Base-by-base conservation (phyloP, 805 yeast species). In the Metschnikowia matae region DNA sequence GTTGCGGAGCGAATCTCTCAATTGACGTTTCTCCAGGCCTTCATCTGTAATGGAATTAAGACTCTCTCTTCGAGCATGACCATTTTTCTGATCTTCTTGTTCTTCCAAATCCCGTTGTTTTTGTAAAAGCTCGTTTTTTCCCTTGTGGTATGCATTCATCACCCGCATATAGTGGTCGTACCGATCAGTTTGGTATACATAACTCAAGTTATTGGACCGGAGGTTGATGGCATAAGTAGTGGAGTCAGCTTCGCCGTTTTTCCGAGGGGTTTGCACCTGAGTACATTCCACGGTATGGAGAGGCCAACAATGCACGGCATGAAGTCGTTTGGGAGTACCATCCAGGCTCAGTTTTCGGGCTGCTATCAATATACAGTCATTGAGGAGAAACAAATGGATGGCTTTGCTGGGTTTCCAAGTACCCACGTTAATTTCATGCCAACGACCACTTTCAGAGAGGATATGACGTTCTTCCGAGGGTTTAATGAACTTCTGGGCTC, bases 371-470 rank as follows among this genome's bases (percentile, higher is more conserved):
- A 90, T 64, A 59, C 84, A 75, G 65, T 91, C 97, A 62, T 86
- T 90, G 57, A 91, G 71, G 7, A 91, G 66, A 59, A 87, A 87
- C 42, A 91, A 65, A 60, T 87, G 95, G 4, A 85, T 83, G 2
- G 89, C 84, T 56, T 86, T 83, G 33, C 84, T 73, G 0, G 90
- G 84, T 63, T 88, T 88, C 80, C 89, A 82, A 11, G 96, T 89
- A 0, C 94, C 90, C 2, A 86, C 81, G 60, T 89, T 90, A 52
- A 91, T 70, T 66, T 90, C 96, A 51, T 79, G 81, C 97, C 97
- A 91, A 44, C 90, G 78, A 2, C 86, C 85, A 63, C 89, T 82
- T 59, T 90, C 94, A 8, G 83, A 79, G 17, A 89, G 69, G 2
- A 90, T 80, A 65, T 89, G 96, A 45, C 96, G 77, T 3, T 91